Evolutionary conservation across 345 rosid genomes (phyloP), one percentile per base, ranked within the genome.

Genomic region (Salix dunnii): DNA sequence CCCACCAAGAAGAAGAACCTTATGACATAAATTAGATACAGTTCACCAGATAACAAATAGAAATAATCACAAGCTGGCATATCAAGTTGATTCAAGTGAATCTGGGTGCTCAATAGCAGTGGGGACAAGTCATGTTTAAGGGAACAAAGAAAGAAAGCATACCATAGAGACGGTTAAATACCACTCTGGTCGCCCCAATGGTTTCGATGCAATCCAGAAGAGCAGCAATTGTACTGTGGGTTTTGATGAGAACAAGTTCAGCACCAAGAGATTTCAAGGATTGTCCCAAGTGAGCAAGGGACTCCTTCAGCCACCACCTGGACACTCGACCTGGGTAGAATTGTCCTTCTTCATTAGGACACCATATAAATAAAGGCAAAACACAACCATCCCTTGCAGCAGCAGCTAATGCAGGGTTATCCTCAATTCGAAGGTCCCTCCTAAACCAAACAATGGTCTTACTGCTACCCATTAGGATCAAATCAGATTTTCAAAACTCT

Each of bases 291-390:
- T 87, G 94, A 66, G 77, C 23, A 40, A 91, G 90, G 62, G 98
- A 92, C 84, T 90, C 94, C 88, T 95, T 92, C 84, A 95, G 87
- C 99, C 99, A 94, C 99, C 97, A 94, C 84, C 97, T 85, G 0
- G 99, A 95, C 49, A 91, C 97, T 35, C 99, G 94, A 66, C 97
- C 97, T 0, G 97, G 96, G 81, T 88, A 91, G 85, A 93, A 95
- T 53, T 92, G 95, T 36, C 89, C 96, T 84, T 95, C 97, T 78
- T 91, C 97, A 76, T 87, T 81, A 66, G 99, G 99, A 74, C 97
- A 92, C 97, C 99, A 95, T 79, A 91, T 90, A 73, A 85, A 93
- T 31, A 95, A 91, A 48, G 97, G 97, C 68, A 88, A 88, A 16
- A 95, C 88, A 31, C 81, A 67, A 31, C 99, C 97, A 30, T 89